A percentile compares a stretch with the other conserved stretches of the same genome.
phyloP scores from a whole-genome alignment of 352 stramenopile genomes.

The Phytophthora quininea region DNA sequence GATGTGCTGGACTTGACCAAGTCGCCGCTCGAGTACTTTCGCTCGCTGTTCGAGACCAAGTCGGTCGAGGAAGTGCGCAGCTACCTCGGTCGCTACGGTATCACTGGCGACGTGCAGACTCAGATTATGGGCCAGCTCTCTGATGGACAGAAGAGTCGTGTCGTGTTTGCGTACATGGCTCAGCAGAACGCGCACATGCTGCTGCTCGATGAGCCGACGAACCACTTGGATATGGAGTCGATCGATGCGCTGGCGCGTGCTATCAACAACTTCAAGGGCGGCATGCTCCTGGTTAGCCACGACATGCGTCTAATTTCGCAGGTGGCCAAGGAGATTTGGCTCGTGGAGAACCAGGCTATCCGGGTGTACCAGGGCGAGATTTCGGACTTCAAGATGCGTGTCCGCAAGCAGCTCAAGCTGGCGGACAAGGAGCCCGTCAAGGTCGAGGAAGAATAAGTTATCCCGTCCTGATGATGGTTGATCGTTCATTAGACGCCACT shows the following conservation, averaged over 20 bases:
- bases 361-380: slow-evolving; percentile 98
- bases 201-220: slow-evolving; percentile 90
- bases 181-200: slow-evolving; percentile 97
- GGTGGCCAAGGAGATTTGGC: slow-evolving; percentile 99
- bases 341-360: slow-evolving; percentile 97
- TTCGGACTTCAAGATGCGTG: slow-evolving; percentile 97
- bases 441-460: slow-evolving; percentile 28
- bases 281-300: slow-evolving; percentile 98
- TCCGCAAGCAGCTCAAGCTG: slow-evolving; percentile 88
- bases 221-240: slow-evolving; percentile 94
- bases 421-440: slow-evolving; percentile 51
- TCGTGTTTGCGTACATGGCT: slow-evolving; percentile 98
- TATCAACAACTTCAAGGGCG: slow-evolving; percentile 98
- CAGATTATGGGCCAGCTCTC: slow-evolving; percentile 96
- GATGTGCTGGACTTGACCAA: slow-evolving; percentile 97
- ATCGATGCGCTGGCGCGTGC: slow-evolving; percentile 98
- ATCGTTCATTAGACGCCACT: slow-evolving; percentile 36
- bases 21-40: slow-evolving; percentile 97
- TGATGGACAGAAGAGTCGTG: slow-evolving; percentile 96
- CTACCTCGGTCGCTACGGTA: slow-evolving; percentile 97
- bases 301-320: slow-evolving; percentile 99
- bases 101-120: slow-evolving; percentile 96
- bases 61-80: slow-evolving; percentile 94
- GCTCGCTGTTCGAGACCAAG: slow-evolving; percentile 92
- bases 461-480: slow-evolving; percentile 3